phyloP scores from a whole-genome alignment of 2,329 filamentous ascomycete genomes.

The Emmonsia crescens region DNA sequence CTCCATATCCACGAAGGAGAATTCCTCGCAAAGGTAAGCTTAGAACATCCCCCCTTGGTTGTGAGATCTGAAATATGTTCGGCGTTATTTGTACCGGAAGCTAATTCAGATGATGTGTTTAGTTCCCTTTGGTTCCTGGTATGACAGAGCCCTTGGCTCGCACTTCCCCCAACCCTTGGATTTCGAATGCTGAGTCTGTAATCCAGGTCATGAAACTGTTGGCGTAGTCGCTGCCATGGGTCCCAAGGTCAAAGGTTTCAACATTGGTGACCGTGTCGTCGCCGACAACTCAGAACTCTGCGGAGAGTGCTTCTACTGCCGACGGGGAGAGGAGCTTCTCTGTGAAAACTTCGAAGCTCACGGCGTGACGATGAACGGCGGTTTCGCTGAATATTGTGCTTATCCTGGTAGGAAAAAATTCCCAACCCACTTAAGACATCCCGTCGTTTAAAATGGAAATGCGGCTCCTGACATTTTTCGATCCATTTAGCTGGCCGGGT shows the following conservation, averaged over 20 bases:
- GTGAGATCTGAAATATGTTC: neutral
- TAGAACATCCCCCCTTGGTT: neutral
- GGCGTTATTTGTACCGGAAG: neutral
- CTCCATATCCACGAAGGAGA: slow-evolving; percentile 52
- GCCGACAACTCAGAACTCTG: slow-evolving; percentile 50
- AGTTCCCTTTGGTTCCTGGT: slow-evolving; percentile 55
- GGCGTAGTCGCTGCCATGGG: slow-evolving; percentile 52
- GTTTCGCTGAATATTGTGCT: slow-evolving; percentile 59
- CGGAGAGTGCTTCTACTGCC: slow-evolving; percentile 63
- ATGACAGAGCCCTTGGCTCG: slow-evolving; percentile 11
- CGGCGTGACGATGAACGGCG: slow-evolving; percentile 50
- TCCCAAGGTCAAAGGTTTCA: slow-evolving; percentile 49
- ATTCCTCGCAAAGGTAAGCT: slow-evolving; percentile 45
- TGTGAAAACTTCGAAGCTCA: slow-evolving; percentile 61
- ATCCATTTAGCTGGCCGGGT: slow-evolving; percentile 40
- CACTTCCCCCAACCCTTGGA: neutral
- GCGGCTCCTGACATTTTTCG: slow-evolving; percentile 7
- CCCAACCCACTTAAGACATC: neutral
- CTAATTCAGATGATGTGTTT: slow-evolving; percentile 7
- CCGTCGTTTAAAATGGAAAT: neutral
- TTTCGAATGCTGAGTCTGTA: slow-evolving; percentile 1
- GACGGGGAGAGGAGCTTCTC: slow-evolving; percentile 54
- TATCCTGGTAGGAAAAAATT: slow-evolving; percentile 30
- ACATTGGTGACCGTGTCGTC: slow-evolving; percentile 53
- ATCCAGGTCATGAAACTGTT: slow-evolving; percentile 53